Base-by-base conservation (phyloP, 352 stramenopile genomes). In the Globisporangium nagaii region DNA sequence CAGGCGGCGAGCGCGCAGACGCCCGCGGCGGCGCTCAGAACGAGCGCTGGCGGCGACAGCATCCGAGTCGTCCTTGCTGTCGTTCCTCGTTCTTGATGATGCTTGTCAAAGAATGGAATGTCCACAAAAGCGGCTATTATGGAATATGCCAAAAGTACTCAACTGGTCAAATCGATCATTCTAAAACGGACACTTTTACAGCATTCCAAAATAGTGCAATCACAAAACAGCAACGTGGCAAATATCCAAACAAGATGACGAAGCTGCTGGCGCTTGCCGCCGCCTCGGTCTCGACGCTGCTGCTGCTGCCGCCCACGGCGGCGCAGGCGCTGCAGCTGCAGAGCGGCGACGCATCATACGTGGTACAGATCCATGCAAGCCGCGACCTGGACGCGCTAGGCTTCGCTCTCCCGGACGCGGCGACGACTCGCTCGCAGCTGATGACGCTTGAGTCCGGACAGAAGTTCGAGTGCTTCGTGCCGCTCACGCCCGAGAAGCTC, bases 391-490 rank as follows among this genome's bases (percentile, higher is more conserved):
- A 71, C 48, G 17, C 35, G 12, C 30, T 58, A n/a, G 32, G 22
- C 17, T 31, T 58, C n/a, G 50, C 58, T 3, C n/a, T n/a, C n/a
- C 59, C 61, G 15, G 25, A 54, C 27, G 47, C 62, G 34, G 61
- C 56, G 22, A 52, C 51, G 6, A 46, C 72, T 43, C 73, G 69
- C 17, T 70, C 72, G 39, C 69, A 86, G 48, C 24, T 77, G 31
- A 88, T 91, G 76, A 79, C 78, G 37, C 84, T 75, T 17, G 69
- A 73, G 56, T 73, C 76, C 9, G 78, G 78, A 1, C 69, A 88
- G 49, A 68, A 70, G 53, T 88, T 91, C 50, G 75, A 89, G 69
- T 91, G 81, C 46, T 89, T 87, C 49, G 43, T 91, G 45, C 81
- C 81, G 31, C 53, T 74, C 20, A 60, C 73, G 1, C 45, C 32